Evolutionary conservation across 2,329 filamentous ascomycete genomes (phyloP).

Genomic region (Diplodia corticola): DNA sequence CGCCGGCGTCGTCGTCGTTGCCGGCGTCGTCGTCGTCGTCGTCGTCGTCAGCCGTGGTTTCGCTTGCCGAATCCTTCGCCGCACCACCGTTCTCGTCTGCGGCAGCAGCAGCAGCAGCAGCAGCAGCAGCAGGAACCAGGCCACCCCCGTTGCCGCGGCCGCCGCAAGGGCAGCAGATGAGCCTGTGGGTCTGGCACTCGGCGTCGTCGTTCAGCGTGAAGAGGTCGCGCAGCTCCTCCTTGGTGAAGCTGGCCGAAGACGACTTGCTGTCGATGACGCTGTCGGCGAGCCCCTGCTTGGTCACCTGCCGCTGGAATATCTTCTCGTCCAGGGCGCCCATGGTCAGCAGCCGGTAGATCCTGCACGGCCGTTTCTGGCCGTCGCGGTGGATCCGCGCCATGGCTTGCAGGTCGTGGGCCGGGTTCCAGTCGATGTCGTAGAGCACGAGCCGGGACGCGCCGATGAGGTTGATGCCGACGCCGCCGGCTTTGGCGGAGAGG

Average conservation of each 20-base stretch:
- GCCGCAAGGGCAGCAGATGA: constrained; percentile 63
- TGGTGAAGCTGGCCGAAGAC: constrained; percentile 61
- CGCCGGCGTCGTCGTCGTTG: constrained; percentile 25
- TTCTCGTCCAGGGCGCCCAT: constrained; percentile 72
- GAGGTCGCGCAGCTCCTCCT: constrained; percentile 65
- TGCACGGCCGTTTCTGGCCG: constrained; percentile 67
- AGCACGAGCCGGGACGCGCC: constrained; percentile 69
- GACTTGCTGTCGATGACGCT: constrained; percentile 69
- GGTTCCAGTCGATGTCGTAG: constrained; percentile 77
- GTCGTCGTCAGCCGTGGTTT: constrained; percentile 29
- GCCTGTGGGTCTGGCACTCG: constrained; percentile 66
- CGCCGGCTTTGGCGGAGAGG: constrained; percentile 71
- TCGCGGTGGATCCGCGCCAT: constrained; percentile 75
- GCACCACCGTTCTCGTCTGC: constrained; percentile 21
- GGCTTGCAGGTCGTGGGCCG: constrained; percentile 70
- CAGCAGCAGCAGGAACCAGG: background rate
- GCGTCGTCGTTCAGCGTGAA: constrained; percentile 64
- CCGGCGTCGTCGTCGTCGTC: constrained; percentile 6
- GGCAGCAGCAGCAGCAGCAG: no score
- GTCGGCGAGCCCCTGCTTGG: constrained; percentile 69
- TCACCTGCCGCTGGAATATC: constrained; percentile 72
- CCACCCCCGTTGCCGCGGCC: constrained; percentile 49
- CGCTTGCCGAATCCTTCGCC: constrained; percentile 26
- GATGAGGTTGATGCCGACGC: constrained; percentile 68
- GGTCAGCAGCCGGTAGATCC: constrained; percentile 68